Conservation (phyloP, 2,329 filamentous ascomycete species). For the Huntiella savannae region DNA sequence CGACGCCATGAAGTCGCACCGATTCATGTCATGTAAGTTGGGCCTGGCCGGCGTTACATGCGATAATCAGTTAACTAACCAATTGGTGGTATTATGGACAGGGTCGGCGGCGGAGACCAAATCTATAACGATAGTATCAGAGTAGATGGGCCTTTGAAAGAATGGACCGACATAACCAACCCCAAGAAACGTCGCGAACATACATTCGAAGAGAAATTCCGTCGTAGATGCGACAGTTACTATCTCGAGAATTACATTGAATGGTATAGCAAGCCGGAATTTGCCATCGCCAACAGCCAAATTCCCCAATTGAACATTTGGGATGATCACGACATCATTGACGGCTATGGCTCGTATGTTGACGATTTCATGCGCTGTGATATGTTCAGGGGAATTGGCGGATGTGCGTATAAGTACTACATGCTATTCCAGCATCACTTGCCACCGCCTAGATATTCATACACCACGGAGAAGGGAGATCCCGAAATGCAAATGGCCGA, state of each 20-base stretch:
- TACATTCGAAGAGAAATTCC: constrained; percentile 60
- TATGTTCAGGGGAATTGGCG: constrained; percentile 82
- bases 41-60: background rate
- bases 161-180: constrained; percentile 71
- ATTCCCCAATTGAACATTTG: constrained; percentile 95
- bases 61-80: background rate
- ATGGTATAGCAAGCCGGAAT: constrained; percentile 70
- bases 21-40: constrained; percentile 68
- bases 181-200: constrained; percentile 62
- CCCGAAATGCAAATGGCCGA: constrained; percentile 42
- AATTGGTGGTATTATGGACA: constrained; percentile 1
- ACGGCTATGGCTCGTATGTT: constrained; percentile 85
- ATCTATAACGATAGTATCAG: constrained; percentile 92
- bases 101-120: constrained; percentile 77
- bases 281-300: constrained; percentile 69
- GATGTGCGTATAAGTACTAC: constrained; percentile 93
- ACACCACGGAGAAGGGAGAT: constrained; percentile 44
- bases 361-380: constrained; percentile 84
- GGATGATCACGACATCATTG: constrained; percentile 92
- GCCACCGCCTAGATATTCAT: constrained; percentile 68
- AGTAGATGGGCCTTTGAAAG: constrained; percentile 60
- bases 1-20: constrained; percentile 61
- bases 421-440: constrained; percentile 93
- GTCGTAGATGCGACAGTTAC: constrained; percentile 70
- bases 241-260: constrained; percentile 79